phyloP scores from a whole-genome alignment of 2,329 filamentous ascomycete species.

The Periconia sp. region DNA sequence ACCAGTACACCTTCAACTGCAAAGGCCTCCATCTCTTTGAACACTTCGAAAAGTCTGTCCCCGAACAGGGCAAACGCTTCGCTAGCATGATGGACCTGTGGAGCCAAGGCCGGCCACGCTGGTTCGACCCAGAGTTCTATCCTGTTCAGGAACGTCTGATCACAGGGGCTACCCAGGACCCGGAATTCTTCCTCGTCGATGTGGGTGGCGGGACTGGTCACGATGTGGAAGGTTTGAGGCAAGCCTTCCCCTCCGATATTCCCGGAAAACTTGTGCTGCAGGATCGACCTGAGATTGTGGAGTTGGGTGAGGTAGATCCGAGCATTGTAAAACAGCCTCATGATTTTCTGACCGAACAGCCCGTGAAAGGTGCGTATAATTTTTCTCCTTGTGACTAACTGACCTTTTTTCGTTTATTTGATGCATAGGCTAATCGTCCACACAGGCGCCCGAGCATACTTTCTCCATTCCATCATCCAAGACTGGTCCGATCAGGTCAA shows the following conservation, averaged over 20 bases:
- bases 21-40: slow-evolving; percentile 25
- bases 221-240: slow-evolving; percentile 21
- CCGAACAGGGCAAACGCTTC: slow-evolving; percentile 26
- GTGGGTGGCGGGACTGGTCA: slow-evolving; percentile 27
- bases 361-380: slow-evolving; percentile 33
- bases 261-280: slow-evolving; percentile 25
- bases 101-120: slow-evolving; percentile 26
- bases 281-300: slow-evolving; percentile 24
- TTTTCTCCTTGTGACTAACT: background rate
- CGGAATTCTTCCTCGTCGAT: slow-evolving; percentile 23
- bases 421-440: slow-evolving; percentile 10
- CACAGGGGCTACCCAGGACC: slow-evolving; percentile 8
- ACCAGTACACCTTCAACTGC: slow-evolving; percentile 23
- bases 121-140: slow-evolving; percentile 23
- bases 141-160: slow-evolving; percentile 27
- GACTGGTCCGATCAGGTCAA: slow-evolving; percentile 30
- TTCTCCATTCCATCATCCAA: slow-evolving; percentile 31
- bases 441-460: slow-evolving; percentile 20
- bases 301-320: slow-evolving; percentile 20
- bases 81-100: slow-evolving; percentile 31
- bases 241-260: slow-evolving; percentile 16
- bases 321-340: slow-evolving; percentile 34
- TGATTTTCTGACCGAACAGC: slow-evolving; percentile 35
- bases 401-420: background rate
- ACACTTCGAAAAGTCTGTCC: slow-evolving; percentile 22